Evolutionary conservation across 139 green algal species (phyloP), one percentile per base, ranked within the genome.

Genomic region (Mesostigma viride): DNA sequence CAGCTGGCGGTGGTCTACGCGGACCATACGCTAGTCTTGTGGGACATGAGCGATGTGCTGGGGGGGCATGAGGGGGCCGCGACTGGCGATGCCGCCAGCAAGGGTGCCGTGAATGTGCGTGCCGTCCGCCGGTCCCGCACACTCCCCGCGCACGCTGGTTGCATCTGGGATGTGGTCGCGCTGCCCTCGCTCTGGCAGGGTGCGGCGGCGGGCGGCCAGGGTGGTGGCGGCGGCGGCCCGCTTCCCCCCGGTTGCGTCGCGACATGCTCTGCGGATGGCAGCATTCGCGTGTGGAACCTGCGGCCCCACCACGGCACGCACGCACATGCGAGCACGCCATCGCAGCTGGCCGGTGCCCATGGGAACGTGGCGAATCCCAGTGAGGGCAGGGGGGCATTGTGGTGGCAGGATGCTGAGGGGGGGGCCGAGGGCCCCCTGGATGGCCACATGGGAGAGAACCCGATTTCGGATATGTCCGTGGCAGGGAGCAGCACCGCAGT

Each of bases 181-280:
- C 22, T 34, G n/a, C 32, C 56, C 11, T 46, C 59, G 24, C 62
- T 45, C 5, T 17, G 4, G 4, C 51, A 31, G 11, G n/a, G 51
- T 17, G 20, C 17, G 17, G 17, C 20, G 17, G n/a, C 17, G 4
- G 30, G 32, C 14, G 11, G 11, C 40, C 40, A 8, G 40, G 40
- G 40, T n/a, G n/a, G n/a, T 17, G 40, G 14, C 40, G 40, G 14
- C 14, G 17, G 17, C 40, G 40, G 17, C 40, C 14, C 40, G 14
- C 14, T 53, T 53, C 40, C 40, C 14, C 14, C 14, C 14, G 40
- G 40, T 53, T 24, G 40, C 28, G 35, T 69, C 14, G 70, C 72
- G 6, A 86, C 77, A 0, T 80, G 71, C 62, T 75, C 70, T 1
- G 30, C 72, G 1, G 81, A 86, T 30, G 81, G 81, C 35, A 79